Percentiles rank a stretch among this genome's conserved stretches.
phyloP scores from a whole-genome alignment of 352 stramenopile genomes.

The Globisporangium perplexum region DNA sequence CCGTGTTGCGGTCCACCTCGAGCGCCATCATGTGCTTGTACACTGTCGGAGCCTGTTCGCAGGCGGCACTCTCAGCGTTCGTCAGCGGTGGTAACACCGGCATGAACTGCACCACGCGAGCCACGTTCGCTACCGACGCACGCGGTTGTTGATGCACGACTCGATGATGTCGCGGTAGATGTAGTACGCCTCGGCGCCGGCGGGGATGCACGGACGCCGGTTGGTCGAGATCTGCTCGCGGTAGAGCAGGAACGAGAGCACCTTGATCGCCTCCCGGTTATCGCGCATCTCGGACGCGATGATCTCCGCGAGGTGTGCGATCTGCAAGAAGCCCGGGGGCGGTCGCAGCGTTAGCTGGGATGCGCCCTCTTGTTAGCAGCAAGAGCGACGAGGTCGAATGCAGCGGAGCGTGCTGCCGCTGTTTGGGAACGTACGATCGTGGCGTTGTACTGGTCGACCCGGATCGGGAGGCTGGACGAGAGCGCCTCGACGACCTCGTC shows the following conservation, averaged over 20 bases:
- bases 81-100: too few species aligned
- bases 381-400: too few species aligned
- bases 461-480: slow-evolving; percentile 22
- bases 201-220: slow-evolving; percentile 32
- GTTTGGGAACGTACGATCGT: neutral
- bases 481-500: slow-evolving; percentile 24
- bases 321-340: slow-evolving; percentile 7
- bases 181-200: slow-evolving; percentile 20
- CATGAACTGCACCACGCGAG: neutral
- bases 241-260: slow-evolving; percentile 47
- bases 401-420: too few species aligned
- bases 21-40: slow-evolving; percentile 36
- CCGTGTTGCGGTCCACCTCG: slow-evolving; percentile 21
- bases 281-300: slow-evolving; percentile 30
- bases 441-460: slow-evolving; percentile 28
- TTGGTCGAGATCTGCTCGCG: slow-evolving; percentile 43
- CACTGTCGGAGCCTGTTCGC: slow-evolving; percentile 17
- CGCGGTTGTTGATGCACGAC: slow-evolving; percentile 28
- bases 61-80: too few species aligned
- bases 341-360: neutral
- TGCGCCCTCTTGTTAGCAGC: too few species aligned
- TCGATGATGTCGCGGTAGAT: slow-evolving; percentile 44
- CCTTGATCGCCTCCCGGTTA: slow-evolving; percentile 30
- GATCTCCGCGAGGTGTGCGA: slow-evolving; percentile 19
- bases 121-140: neutral